Evolutionary conservation across 768 basidiomycete genomes (phyloP).

Genomic region (Lactifluus pinguis): DNA sequence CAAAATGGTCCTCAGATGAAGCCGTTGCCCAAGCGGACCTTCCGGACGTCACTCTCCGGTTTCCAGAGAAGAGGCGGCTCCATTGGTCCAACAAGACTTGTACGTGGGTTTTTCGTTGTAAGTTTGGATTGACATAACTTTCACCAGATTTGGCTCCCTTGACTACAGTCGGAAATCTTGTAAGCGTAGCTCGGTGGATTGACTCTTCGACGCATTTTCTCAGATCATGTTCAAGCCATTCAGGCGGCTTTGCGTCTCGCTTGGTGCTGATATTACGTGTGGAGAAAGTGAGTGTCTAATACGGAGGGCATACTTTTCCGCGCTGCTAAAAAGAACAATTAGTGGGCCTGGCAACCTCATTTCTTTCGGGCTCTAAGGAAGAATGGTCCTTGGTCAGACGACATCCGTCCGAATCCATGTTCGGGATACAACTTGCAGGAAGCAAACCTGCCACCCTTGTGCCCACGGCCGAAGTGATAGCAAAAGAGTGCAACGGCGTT

Average conservation of each 20-base stretch:
- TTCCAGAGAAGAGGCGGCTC: constrained; percentile 78
- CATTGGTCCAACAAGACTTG: constrained; percentile 85
- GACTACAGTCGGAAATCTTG: constrained; percentile 93
- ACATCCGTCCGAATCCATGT: constrained; percentile 78
- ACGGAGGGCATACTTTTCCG: neutral
- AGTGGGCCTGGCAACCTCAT: constrained; percentile 93
- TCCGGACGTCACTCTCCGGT: constrained; percentile 62
- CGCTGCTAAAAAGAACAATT: neutral
- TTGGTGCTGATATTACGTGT: constrained; percentile 91
- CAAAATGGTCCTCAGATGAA: constrained; percentile 22
- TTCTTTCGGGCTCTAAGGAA: constrained; percentile 79
- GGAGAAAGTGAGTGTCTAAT: constrained; percentile 62
- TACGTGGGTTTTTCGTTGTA: constrained; percentile 27
- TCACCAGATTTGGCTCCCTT: constrained; percentile 60
- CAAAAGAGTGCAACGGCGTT: constrained; percentile 54
- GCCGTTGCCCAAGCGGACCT: constrained; percentile 36
- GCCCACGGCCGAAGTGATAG: constrained; percentile 73
- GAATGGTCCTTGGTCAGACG: constrained; percentile 92
- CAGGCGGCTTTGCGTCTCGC: constrained; percentile 75
- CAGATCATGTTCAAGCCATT: constrained; percentile 59
- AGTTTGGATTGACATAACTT: constrained; percentile 28
- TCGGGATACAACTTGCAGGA: constrained; percentile 91
- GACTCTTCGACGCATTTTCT: neutral
- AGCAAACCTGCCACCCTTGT: constrained; percentile 74
- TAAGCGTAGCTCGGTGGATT: constrained; percentile 28